Base-by-base conservation (phyloP, 768 basidiomycete species). In the Russula sp. region DNA sequence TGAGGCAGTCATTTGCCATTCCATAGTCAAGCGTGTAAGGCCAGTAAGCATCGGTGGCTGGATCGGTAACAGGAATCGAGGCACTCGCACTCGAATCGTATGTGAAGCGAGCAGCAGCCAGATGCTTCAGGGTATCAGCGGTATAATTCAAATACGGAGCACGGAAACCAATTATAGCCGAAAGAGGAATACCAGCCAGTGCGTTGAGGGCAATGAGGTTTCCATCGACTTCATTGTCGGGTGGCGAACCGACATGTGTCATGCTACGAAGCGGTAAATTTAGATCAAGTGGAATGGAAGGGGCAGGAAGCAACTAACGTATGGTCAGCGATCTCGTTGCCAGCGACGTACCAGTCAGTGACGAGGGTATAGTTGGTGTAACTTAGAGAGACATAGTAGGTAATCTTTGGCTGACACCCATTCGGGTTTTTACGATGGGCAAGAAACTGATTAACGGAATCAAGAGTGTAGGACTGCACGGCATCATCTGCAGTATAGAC, bases 271-370 rank as follows among this genome's bases (percentile, higher is more conserved):
- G 51, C 10, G n/a, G 5, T 18, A 45, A 34, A n/a, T 37, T 32
- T 20, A 58, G 16, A 32, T 8, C n/a, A n/a, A 18, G 16, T n/a
- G 6, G 20, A 13, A 48, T 49, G 48, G 40, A 45, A 20, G 27
- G 10, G 13, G 61, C 52, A 51, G 45, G 57, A 64, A 14, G 55
- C 44, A 48, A 77, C 83, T 68, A 73, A 86, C 83, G 87, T 86
- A 71, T 87, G 85, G 74, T 88, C 87, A 35, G 86, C 87, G 66
- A 92, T 90, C 71, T 92, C 90, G 71, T 91, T 91, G 22, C 89
- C 89, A 4, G 85, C 86, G 35, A 89, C 88, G 71, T 76, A 91
- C 87, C 86, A 90, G 72, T 89, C 87, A 76, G 77, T 89, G 45
- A 89, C 86, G 53, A 89, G 79, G 1, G 85, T 84, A 72, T 86